Evolutionary conservation across 805 yeast species (phyloP), one percentile per base, ranked within the genome.

Genomic region (Cephaloascus albidus): DNA sequence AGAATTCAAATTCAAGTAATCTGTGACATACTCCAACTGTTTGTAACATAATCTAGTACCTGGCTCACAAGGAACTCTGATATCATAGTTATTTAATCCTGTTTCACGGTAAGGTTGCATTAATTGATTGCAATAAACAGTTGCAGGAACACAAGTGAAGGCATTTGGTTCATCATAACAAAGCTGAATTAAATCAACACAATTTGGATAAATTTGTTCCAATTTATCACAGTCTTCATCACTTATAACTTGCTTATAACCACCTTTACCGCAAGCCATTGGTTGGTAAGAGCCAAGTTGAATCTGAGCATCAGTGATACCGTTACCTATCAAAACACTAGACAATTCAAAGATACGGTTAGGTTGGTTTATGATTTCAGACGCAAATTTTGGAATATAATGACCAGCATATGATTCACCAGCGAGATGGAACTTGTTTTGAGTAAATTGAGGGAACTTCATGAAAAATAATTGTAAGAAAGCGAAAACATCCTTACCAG

Each of bases 401-500:
- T n/a, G n/a, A n/a, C n/a, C n/a, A n/a, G n/a, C n/a, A n/a, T n/a
- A n/a, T n/a, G n/a, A n/a, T n/a, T n/a, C n/a, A n/a, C n/a, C n/a
- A 35, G 96, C 82, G 55, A 88, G 84, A 60, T 87, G 95, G 74
- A 88, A 85, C 38, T 72, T 75, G 43, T 45, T 43, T 18, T 61
- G 55, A 19, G 54, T 51, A 55, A 75, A 83, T 43, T 63, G 50
- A 17, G 73, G 72, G 69, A 85, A 85, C 54, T 83, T 79, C 53
- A 78, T 70, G 69, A 83, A 85, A 61, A 86, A 85, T 50, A 86
- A 71, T 57, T 81, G 81, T 60, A 86, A 68, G 53, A 85, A 83
- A 2, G 85, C 85, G 54, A 74, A 84, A 17, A 83, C 89, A 51
- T 86, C 95, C 60, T 80, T 67, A 38, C 86, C 93, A 26, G 96